Conservation (phyloP, 108 stramenopile species). For the Fragilariopsis cylindrus region DNA sequence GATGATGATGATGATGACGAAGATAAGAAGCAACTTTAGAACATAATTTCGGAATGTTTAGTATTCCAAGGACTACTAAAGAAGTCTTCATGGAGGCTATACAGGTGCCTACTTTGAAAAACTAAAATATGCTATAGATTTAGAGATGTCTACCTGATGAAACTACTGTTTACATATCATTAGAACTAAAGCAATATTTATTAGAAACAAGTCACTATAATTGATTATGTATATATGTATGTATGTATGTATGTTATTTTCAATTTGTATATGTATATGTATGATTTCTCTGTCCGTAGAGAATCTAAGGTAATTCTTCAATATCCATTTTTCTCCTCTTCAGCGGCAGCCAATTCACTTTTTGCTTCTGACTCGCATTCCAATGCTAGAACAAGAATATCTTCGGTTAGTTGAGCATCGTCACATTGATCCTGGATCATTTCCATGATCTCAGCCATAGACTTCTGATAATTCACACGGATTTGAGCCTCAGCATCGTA, state of each 20-base stretch:
- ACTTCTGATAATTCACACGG: conserved; percentile 59
- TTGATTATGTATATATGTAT: neutral
- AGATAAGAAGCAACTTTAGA: conserved; percentile 69
- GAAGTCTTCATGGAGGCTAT: conserved; percentile 26
- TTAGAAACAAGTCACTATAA: neutral
- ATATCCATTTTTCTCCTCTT: conserved; percentile 12
- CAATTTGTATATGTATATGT: neutral
- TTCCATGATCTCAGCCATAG: conserved; percentile 62
- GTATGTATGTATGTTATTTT: neutral
- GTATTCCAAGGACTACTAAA: conserved; percentile 45
- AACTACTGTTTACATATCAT: too few species aligned
- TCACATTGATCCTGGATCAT: conserved; percentile 64
- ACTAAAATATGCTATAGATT: too few species aligned
- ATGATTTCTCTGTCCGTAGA: neutral
- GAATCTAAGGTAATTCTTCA: neutral
- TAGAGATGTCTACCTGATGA: too few species aligned
- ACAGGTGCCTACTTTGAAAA: too few species aligned
- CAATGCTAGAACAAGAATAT: conserved; percentile 58
- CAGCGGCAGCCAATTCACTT: conserved; percentile 43
- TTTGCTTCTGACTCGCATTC: conserved; percentile 63
- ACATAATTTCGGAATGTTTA: conserved; percentile 81
- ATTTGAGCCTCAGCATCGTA: conserved; percentile 74
- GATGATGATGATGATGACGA: conserved; percentile 18
- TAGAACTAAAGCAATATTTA: too few species aligned
- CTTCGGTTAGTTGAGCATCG: conserved; percentile 61